Percentiles rank a stretch among this genome's conserved stretches.
phyloP scores from a whole-genome alignment of 352 stramenopile species.

The Phytopythium kandeliae region DNA sequence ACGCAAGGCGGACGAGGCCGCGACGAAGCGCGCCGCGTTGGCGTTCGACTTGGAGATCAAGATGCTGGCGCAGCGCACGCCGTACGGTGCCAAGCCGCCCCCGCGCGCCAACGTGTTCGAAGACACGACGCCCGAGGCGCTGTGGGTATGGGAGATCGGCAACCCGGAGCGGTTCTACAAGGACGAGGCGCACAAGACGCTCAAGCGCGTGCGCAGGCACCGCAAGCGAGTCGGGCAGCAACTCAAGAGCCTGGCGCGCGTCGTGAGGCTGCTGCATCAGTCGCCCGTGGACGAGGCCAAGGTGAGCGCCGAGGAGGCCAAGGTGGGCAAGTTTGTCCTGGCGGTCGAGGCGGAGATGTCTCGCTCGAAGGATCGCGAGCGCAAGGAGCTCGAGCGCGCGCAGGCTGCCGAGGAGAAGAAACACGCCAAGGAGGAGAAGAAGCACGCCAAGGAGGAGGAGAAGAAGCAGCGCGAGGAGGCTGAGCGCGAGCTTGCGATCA shows the following conservation, averaged over 20 bases:
- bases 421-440: constrained; percentile 39
- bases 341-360: constrained; percentile 55
- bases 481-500: constrained; percentile 35
- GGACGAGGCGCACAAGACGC: constrained; percentile 60
- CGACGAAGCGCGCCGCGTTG: constrained; percentile 13
- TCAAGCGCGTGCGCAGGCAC: constrained; percentile 78
- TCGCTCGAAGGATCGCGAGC: constrained; percentile 43
- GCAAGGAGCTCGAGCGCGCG: constrained; percentile 59
- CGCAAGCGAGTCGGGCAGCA: constrained; percentile 68
- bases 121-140: constrained; percentile 60
- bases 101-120: constrained; percentile 75
- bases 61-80: constrained; percentile 72
- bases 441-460: constrained; percentile 57
- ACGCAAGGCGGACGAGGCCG: constrained; percentile 3
- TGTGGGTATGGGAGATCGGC: constrained; percentile 84
- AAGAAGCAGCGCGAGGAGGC: constrained; percentile 56
- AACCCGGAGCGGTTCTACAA: constrained; percentile 67
- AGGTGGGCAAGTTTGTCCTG: constrained; percentile 71
- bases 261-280: constrained; percentile 64
- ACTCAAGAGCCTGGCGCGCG: constrained; percentile 58
- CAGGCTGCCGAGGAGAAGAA: constrained; percentile 55
- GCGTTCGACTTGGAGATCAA: constrained; percentile 86
- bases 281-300: constrained; percentile 69
- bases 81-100: constrained; percentile 53
- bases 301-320: constrained; percentile 74